Evolutionary conservation across 441 rosid genomes (phyloP), one percentile per base, ranked within the genome.

Genomic region (Euphorbia corollata): DNA sequence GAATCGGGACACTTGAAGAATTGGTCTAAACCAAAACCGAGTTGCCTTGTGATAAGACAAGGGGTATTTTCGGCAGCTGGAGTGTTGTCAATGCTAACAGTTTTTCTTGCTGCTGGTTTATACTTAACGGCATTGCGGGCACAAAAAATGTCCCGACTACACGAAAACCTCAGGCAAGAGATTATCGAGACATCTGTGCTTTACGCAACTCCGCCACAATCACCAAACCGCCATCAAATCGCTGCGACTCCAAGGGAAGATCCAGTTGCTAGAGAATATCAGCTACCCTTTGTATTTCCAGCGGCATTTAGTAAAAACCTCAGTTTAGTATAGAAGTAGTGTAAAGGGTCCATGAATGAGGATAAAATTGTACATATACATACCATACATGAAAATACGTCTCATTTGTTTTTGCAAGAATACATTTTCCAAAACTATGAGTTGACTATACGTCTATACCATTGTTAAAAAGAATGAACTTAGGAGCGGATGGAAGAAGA

Each of bases 1-100:
- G 99, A 94, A 79, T 89, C 99, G 13, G 97, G 98, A 2, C 99
- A 94, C 81, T 72, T 89, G 30, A 89, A 70, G 63, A 82, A 84
- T 56, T 94, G 99, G 99, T 79, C 84, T 0, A 81, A 59, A 34
- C 97, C 90, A 59, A 87, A 82, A 71, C 74, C 85, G 51, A 81
- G 68, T 47, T 94, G 99, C 77, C 81, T 88, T 3, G 34, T 86
- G 7, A 73, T 86, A 70, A 75, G 79, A 50, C 75, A 88, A 81
- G 99, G 98, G 56, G 57, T 94, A 67, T 91, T 91, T 71, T 85
- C 89, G 0, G 87, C 96, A 0, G 97, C 96, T 0, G 99, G 92
- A 58, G 80, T 87, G 4, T 78, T 94, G 38, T 73, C 89, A 5
- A 72, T 94, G 50, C 27, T 80, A 12, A 83, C 98, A 0, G 92